Evolutionary conservation across 148 eudicot species (phyloP).

Genomic region (Oxyria digyna): DNA sequence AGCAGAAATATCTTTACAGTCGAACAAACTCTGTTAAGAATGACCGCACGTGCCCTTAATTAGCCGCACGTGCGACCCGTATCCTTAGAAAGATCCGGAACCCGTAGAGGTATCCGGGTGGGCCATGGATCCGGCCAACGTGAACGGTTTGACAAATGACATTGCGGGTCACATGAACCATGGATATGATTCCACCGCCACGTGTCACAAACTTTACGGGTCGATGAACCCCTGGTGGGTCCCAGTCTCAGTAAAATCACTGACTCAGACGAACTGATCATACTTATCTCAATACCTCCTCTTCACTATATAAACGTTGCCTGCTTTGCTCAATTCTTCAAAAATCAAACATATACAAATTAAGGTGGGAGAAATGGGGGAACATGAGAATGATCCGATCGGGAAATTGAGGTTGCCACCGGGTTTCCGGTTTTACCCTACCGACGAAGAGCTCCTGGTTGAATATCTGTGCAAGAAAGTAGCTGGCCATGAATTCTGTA

Average conservation of each 20-base stretch:
- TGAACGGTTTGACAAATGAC: background rate
- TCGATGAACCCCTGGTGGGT: background rate
- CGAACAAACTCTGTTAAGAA: background rate
- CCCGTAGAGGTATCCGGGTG: background rate
- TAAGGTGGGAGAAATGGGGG: background rate
- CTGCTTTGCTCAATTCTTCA: background rate
- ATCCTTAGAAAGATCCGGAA: background rate
- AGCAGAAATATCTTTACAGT: too few species aligned
- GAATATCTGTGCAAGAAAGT: conserved; percentile 26
- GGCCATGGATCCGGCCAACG: background rate
- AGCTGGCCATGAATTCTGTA: conserved; percentile 17
- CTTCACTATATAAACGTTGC: background rate
- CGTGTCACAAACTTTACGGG: background rate
- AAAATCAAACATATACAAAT: background rate
- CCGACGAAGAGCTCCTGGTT: conserved; percentile 33
- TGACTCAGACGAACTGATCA: background rate
- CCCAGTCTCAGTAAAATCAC: background rate
- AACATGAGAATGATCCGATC: conserved; percentile 3
- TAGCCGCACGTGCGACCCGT: background rate
- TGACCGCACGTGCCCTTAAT: background rate
- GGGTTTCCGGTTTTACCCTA: conserved; percentile 33
- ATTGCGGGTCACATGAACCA: background rate
- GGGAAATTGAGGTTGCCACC: conserved; percentile 23
- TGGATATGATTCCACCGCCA: background rate
- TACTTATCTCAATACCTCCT: background rate